Conservation (phyloP, 257 asterid genomes). For the Primulina huaijiensis region DNA sequence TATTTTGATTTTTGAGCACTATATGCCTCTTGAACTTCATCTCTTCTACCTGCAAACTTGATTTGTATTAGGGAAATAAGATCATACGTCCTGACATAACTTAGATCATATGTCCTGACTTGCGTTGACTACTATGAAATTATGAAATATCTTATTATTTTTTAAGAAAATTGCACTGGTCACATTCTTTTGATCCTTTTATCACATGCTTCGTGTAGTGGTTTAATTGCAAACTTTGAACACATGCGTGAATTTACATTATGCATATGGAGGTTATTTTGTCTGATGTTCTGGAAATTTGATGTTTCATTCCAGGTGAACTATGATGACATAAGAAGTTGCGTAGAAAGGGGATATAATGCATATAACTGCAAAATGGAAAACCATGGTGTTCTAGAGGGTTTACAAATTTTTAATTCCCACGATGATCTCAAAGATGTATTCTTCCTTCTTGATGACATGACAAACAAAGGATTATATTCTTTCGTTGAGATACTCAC, state of each 20-base stretch:
- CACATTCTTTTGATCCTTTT: neutral
- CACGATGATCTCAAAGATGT: conserved; percentile 32
- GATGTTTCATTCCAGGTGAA: conserved; percentile 41
- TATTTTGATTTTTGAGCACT: neutral
- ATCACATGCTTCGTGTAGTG: neutral
- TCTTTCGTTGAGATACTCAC: conserved; percentile 47
- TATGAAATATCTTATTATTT: neutral
- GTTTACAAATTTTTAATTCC: conserved; percentile 30
- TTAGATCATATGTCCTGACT: too few relatives aligned
- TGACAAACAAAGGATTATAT: conserved; percentile 65
- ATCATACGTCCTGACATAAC: neutral
- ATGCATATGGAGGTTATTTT: conserved; percentile 15
- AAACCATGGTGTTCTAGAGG: conserved; percentile 26
- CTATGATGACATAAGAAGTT: conserved; percentile 50
- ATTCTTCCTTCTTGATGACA: conserved; percentile 43
- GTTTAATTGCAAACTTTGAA: conserved; percentile 12
- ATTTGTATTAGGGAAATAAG: neutral
- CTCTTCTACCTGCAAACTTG: neutral
- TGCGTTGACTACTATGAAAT: neutral
- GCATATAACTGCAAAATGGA: conserved; percentile 27
- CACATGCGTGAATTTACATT: conserved; percentile 1
- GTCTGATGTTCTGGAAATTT: neutral
- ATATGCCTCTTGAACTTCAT: neutral
- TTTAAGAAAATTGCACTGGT: neutral
- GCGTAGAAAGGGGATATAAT: conserved; percentile 54